phyloP scores from a whole-genome alignment of 768 basidiomycete genomes.

The Phanerochaete carnosa region DNA sequence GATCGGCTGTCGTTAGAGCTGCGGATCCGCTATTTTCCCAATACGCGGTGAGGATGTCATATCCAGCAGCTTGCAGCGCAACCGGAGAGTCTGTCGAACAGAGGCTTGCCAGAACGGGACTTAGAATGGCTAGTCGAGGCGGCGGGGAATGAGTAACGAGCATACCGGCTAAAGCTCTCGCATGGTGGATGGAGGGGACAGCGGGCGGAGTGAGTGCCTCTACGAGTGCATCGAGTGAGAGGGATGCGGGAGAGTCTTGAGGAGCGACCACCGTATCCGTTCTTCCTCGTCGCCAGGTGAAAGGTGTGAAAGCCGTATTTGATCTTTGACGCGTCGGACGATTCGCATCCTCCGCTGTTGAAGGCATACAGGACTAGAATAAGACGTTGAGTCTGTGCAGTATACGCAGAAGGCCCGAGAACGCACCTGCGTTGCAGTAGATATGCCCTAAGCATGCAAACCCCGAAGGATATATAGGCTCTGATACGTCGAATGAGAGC shows the following conservation, averaged over 20 bases:
- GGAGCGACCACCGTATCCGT: slow-evolving; percentile 10
- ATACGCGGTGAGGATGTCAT: slow-evolving; percentile 68
- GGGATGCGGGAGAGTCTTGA: slow-evolving; percentile 14
- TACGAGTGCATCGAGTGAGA: slow-evolving; percentile 44
- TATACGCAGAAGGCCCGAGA: neutral
- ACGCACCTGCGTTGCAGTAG: neutral
- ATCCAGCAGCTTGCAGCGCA: slow-evolving; percentile 63
- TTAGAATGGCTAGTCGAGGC: slow-evolving; percentile 50
- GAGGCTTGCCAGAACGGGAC: slow-evolving; percentile 57
- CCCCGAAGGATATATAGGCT: neutral
- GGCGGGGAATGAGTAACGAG: slow-evolving; percentile 53
- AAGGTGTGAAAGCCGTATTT: slow-evolving; percentile 20
- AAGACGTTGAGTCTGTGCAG: neutral
- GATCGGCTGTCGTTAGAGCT: slow-evolving; percentile 50
- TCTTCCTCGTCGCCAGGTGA: slow-evolving; percentile 21
- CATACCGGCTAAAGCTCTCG: slow-evolving; percentile 52
- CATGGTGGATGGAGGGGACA: slow-evolving; percentile 65
- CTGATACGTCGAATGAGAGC: neutral
- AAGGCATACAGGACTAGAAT: slow-evolving; percentile 16
- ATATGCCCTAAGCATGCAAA: neutral
- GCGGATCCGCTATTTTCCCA: slow-evolving; percentile 56
- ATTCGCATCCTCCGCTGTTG: slow-evolving; percentile 20
- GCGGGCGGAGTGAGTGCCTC: slow-evolving; percentile 44
- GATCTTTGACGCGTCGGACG: slow-evolving; percentile 23
- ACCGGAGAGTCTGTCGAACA: slow-evolving; percentile 53